These are phyloP conservation scores for Viridothelium virens DNA, from an alignment of 495 filamentous ascomycete genomes.

Conservation along the genomic window DNA sequence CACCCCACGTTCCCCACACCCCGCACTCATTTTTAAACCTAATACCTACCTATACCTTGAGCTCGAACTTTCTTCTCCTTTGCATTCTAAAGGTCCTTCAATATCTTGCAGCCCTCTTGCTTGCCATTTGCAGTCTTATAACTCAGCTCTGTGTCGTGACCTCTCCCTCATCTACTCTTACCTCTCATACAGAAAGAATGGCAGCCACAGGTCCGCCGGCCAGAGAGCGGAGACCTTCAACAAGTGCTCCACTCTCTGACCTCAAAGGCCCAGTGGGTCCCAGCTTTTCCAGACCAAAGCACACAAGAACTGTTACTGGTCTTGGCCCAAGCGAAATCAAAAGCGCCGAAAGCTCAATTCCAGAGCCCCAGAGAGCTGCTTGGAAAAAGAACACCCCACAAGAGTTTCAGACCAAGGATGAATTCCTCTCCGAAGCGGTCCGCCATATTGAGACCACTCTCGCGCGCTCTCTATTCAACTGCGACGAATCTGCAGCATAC, in stretches of 20 bases:
- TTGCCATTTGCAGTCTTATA: too few species aligned
- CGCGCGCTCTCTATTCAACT: constrained; percentile 94
- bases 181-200: not conserved
- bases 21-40: not conserved
- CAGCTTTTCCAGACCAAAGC: constrained; percentile 68
- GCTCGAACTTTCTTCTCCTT: not conserved
- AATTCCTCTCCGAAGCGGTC: constrained; percentile 73
- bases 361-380: constrained; percentile 78
- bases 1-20: constrained; percentile 9
- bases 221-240: constrained; percentile 66
- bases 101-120: too few species aligned
- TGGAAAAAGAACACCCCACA: constrained; percentile 62
- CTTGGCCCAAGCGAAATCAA: constrained; percentile 89
- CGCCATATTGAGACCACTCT: constrained; percentile 94
- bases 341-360: constrained; percentile 80
- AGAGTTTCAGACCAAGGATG: constrained; percentile 63
- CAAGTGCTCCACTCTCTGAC: constrained; percentile 71
- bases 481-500: constrained; percentile 91
- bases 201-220: constrained; percentile 22
- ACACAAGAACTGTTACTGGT: constrained; percentile 88
- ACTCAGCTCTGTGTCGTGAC: too few species aligned
- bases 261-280: constrained; percentile 74
- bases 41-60: not conserved
- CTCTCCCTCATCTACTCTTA: not conserved
- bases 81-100: not conserved